phyloP scores from a whole-genome alignment of 2,329 filamentous ascomycete genomes.

The Graphilbum ipis-grandicollis region DNA sequence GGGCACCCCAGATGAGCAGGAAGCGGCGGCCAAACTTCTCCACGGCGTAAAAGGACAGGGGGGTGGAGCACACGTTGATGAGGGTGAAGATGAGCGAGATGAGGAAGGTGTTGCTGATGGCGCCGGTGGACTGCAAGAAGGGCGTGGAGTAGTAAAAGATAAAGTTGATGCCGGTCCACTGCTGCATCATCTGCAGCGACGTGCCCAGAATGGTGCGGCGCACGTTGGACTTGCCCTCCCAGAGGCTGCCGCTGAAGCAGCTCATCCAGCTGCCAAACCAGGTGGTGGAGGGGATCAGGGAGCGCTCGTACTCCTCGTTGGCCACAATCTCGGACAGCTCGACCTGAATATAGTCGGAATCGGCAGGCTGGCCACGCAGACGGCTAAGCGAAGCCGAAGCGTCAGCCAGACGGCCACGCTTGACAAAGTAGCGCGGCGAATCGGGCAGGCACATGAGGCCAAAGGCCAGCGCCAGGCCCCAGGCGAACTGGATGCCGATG shows the following conservation, averaged over 20 bases:
- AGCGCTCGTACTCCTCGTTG: conserved; percentile 73
- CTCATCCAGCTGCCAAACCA: conserved; percentile 53
- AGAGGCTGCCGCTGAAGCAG: conserved; percentile 49
- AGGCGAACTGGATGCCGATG: conserved; percentile 63
- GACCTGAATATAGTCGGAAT: conserved; percentile 58
- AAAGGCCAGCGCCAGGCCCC: conserved; percentile 55
- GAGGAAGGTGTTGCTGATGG: conserved; percentile 62
- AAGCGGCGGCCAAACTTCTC: conserved; percentile 67
- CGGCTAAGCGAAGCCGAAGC: conserved; percentile 46
- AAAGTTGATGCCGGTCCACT: conserved; percentile 73
- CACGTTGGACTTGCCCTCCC: conserved; percentile 45
- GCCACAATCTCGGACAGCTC: conserved; percentile 76
- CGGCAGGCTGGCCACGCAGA: conserved; percentile 56
- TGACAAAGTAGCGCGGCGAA: conserved; percentile 73
- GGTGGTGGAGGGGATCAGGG: conserved; percentile 44
- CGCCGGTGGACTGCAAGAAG: conserved; percentile 65
- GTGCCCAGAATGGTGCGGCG: conserved; percentile 56
- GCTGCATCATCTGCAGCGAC: conserved; percentile 67
- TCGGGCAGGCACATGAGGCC: conserved; percentile 68
- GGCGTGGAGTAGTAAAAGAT: conserved; percentile 78
- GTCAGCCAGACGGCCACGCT: conserved; percentile 49
- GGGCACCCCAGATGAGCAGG: conserved; percentile 61
- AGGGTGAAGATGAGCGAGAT: conserved; percentile 75
- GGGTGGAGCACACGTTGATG: conserved; percentile 75
- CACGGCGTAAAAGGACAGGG: conserved; percentile 73